Evolutionary conservation across 352 stramenopile genomes (phyloP).

Genomic region (Phytophthora litchii): DNA sequence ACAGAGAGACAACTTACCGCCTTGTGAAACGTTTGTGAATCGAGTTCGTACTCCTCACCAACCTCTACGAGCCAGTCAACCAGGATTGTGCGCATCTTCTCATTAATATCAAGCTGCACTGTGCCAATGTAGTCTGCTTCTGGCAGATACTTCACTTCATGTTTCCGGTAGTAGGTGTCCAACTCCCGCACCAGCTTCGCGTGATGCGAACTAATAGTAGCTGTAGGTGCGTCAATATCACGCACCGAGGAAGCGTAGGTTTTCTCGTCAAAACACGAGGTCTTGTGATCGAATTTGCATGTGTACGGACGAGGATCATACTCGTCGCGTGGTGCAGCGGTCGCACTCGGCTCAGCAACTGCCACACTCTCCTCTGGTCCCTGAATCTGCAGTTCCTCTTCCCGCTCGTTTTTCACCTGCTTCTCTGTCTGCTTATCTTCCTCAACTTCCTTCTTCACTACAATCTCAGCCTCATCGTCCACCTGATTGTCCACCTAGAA

Average conservation of each 20-base stretch:
- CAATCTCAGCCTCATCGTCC: background rate
- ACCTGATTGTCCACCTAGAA: constrained; percentile 21
- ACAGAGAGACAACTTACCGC: constrained; percentile 42
- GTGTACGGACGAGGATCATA: constrained; percentile 59
- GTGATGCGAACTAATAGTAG: constrained; percentile 39
- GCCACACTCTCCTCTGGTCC: constrained; percentile 3
- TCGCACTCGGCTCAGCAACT: background rate
- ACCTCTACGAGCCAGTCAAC: constrained; percentile 99
- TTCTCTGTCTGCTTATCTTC: constrained; percentile 10
- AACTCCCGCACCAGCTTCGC: constrained; percentile 68
- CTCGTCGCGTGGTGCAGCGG: constrained; percentile 4
- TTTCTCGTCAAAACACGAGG: constrained; percentile 73
- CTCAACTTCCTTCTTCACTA: constrained; percentile 11
- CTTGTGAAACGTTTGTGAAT: constrained; percentile 85
- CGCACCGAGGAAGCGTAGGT: constrained; percentile 55
- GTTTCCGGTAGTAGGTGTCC: constrained; percentile 67
- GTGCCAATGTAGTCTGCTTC: constrained; percentile 66
- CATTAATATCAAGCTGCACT: constrained; percentile 98
- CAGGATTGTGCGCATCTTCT: constrained; percentile 99
- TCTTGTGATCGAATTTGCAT: constrained; percentile 63
- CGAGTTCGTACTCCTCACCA: constrained; percentile 83
- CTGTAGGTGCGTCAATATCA: constrained; percentile 63
- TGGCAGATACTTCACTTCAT: constrained; percentile 78
- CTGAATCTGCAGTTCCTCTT: constrained; percentile 30
- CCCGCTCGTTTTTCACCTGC: constrained; percentile 10